Base-by-base conservation (phyloP, 345 rosid species). In the Psidium guajava region DNA sequence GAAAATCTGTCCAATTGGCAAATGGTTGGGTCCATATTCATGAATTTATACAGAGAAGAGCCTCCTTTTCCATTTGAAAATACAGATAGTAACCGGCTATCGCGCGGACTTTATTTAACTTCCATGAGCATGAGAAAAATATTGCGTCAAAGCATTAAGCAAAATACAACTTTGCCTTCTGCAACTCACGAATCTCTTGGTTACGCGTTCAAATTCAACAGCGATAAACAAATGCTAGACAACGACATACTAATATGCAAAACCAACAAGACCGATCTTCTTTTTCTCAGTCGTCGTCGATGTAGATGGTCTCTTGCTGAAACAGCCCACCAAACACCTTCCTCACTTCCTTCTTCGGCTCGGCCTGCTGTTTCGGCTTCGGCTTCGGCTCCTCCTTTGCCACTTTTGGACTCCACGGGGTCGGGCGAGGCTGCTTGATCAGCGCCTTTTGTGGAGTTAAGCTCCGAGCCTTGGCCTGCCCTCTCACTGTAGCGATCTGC, bases 311-410 rank as follows among this genome's bases (percentile, higher is more conserved):
- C 90, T 97, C 99, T 87, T 97, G 99, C 92, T 93, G 83, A 89
- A 97, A 95, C 85, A 97, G 85, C 36, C 98, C 99, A 20, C 99
- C 98, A 53, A 97, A 94, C 84, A 93, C 87, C 87, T 97, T 97
- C 91, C 93, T 93, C 85, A 93, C 93, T 84, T 97, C 98, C 52
- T 85, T 85, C 90, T 94, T 90, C 13, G 89, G 64, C 88, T 95
- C 93, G 1, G 88, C 91, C 61, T 89, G 86, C 80, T 49, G 83
- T 82, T 86, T 83, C 50, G 49, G 85, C 57, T 47, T 82, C 20
- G 83, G 54, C 75, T 55, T 44, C 47, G 28, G 83, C 54, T 80
- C 64, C 57, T 59, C 83, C 80, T 18, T 14, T 32, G 75, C 52
- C 50, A 11, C 47, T 50, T 20, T 21, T 9, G 83, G 40, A 36